Percentiles rank a stretch among this genome's conserved stretches.
Evolutionary conservation across 495 filamentous ascomycete species (phyloP).

Genomic region (Amniculicola lignicola): DNA sequence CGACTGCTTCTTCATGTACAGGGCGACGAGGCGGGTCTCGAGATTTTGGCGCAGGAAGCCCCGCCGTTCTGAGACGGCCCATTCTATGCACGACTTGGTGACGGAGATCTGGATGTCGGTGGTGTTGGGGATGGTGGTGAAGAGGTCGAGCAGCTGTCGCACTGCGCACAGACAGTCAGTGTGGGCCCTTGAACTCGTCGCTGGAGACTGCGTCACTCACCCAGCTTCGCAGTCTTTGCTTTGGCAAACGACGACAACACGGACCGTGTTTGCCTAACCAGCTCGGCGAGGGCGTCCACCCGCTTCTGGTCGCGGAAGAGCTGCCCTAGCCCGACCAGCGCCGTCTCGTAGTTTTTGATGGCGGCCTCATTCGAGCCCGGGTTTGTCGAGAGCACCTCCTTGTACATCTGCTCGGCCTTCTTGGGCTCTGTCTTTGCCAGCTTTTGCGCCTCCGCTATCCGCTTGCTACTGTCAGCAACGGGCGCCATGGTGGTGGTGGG

Average conservation of each 20-base stretch:
- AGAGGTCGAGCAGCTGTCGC: slow-evolving; percentile 93
- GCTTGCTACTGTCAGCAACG: slow-evolving; percentile 52
- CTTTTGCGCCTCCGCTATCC: slow-evolving; percentile 81
- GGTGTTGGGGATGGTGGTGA: slow-evolving; percentile 87
- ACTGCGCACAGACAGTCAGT: slow-evolving; percentile 54
- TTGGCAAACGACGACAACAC: slow-evolving; percentile 94
- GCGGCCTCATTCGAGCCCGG: slow-evolving; percentile 81
- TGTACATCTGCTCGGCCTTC: slow-evolving; percentile 79
- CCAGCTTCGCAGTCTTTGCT: slow-evolving; percentile 97
- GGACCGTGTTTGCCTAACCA: slow-evolving; percentile 85
- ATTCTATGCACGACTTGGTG: slow-evolving; percentile 98
- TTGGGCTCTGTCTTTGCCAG: slow-evolving; percentile 71
- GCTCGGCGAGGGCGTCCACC: slow-evolving; percentile 75
- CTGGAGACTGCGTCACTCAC: slow-evolving; percentile 50
- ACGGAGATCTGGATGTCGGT: slow-evolving; percentile 88
- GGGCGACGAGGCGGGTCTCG: slow-evolving; percentile 86
- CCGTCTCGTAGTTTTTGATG: slow-evolving; percentile 80
- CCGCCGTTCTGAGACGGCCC: slow-evolving; percentile 88
- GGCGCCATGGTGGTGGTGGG: slow-evolving; percentile 48
- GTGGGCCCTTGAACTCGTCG: background rate
- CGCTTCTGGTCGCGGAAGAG: slow-evolving; percentile 85
- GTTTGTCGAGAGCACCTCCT: slow-evolving; percentile 79
- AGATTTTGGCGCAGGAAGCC: slow-evolving; percentile 97
- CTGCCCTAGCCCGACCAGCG: slow-evolving; percentile 81
- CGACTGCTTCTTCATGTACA: slow-evolving; percentile 93